These are phyloP conservation scores for Cutaneotrichosporon sp. DNA, from an alignment of 1,284 basidiomycete genomes.

Conservation along the genomic window DNA sequence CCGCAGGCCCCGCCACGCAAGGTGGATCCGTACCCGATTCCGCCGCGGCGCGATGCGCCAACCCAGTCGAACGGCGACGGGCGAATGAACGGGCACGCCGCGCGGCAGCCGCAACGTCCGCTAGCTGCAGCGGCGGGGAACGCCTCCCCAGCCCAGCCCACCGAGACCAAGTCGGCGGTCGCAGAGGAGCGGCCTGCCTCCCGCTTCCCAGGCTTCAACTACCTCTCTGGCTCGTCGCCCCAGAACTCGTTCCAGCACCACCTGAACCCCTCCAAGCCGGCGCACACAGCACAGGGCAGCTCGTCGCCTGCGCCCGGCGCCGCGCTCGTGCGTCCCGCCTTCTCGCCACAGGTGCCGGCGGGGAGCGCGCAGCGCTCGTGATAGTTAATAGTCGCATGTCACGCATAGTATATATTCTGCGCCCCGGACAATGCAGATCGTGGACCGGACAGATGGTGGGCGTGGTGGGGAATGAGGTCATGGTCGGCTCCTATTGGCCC, in stretches of 20 bases:
- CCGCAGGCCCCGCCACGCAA: not conserved
- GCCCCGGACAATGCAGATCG: not conserved
- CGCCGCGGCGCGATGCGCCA: conserved; percentile 6
- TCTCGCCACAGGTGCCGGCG: conserved; percentile 15
- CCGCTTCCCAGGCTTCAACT: conserved; percentile 36
- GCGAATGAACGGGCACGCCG: conserved; percentile 17
- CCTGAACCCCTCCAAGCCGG: conserved; percentile 2
- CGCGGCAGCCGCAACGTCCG: not conserved
- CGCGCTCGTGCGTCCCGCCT: conserved; percentile 9
- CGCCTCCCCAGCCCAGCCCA: not conserved
- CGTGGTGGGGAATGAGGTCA: not conserved
- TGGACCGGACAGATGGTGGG: not conserved
- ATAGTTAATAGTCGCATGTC: not conserved
- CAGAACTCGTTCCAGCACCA: conserved; percentile 26
- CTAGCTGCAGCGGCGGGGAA: not conserved
- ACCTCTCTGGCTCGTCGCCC: conserved; percentile 26
- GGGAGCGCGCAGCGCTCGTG: conserved; percentile 10
- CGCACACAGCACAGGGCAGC: not conserved
- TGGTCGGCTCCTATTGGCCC: not conserved
- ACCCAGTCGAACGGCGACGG: conserved; percentile 16
- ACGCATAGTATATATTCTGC: not conserved
- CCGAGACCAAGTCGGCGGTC: conserved; percentile 5
- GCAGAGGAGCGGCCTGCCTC: conserved; percentile 5
- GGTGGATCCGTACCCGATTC: conserved; percentile 10
- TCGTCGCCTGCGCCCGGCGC: not conserved